Conservation (phyloP, 192 early-diverging fungal genomes). For the Chytriomyces sp. region DNA sequence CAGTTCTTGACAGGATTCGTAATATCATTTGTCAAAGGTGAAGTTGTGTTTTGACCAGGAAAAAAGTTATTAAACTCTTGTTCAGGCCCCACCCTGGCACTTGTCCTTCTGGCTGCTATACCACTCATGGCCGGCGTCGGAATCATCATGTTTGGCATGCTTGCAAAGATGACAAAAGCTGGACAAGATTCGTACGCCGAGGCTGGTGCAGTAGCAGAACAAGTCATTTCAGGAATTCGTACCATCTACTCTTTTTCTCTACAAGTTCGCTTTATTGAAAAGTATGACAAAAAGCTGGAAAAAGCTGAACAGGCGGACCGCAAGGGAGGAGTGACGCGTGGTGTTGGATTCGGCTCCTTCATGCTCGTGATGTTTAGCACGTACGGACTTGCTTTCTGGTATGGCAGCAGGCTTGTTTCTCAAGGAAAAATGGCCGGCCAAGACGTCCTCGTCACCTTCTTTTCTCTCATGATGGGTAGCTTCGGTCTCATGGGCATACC, state of each 20-base stretch:
- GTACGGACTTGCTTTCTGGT: slow-evolving; percentile 86
- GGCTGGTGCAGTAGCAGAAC: slow-evolving; percentile 85
- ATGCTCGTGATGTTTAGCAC: slow-evolving; percentile 75
- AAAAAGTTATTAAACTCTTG: not conserved
- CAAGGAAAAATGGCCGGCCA: slow-evolving; percentile 48
- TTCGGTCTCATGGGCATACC: slow-evolving; percentile 45
- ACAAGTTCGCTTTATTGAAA: slow-evolving; percentile 65
- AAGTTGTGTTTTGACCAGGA: not conserved
- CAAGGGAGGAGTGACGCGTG: slow-evolving; percentile 59
- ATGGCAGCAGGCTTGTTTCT: slow-evolving; percentile 64
- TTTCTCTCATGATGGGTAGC: slow-evolving; percentile 47
- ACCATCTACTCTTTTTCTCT: slow-evolving; percentile 86
- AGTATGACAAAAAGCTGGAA: slow-evolving; percentile 67
- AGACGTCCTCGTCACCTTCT: slow-evolving; percentile 52
- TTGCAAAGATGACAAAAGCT: slow-evolving; percentile 63
- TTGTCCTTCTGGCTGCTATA: slow-evolving; percentile 20
- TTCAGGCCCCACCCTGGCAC: slow-evolving; percentile 19
- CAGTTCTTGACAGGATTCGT: slow-evolving; percentile 53
- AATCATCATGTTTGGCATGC: slow-evolving; percentile 76
- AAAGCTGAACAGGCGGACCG: slow-evolving; percentile 67
- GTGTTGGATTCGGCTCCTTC: slow-evolving; percentile 72
- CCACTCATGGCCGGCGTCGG: slow-evolving; percentile 51
- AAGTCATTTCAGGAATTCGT: slow-evolving; percentile 80
- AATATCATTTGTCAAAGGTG: slow-evolving; percentile 60
- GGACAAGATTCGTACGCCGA: slow-evolving; percentile 69